A percentile compares a stretch with the other conserved stretches of the same genome.
Evolutionary conservation across 768 basidiomycete species (phyloP).

Genomic region (Austroboletus eburneus): DNA sequence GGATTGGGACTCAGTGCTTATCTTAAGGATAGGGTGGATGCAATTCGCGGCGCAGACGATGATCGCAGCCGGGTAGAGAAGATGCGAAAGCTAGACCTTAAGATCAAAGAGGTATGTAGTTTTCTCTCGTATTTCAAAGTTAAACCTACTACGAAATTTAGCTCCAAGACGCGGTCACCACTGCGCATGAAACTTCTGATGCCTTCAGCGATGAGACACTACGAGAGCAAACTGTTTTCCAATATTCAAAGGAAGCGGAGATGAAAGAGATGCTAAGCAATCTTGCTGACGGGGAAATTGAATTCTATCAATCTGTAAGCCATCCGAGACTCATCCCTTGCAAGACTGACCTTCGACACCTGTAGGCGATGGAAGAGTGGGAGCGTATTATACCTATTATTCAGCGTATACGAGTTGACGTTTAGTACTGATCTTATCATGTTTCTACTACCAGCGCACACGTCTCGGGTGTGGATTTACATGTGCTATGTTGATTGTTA

Average conservation of each 20-base stretch:
- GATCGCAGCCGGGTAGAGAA: constrained; percentile 89
- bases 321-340: constrained; percentile 1
- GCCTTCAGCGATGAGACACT: constrained; percentile 96
- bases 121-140: neutral
- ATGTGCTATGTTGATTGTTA: constrained; percentile 5
- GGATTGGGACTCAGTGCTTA: constrained; percentile 86
- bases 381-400: constrained; percentile 91
- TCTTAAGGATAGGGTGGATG: constrained; percentile 88
- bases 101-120: constrained; percentile 84
- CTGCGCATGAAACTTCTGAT: constrained; percentile 92
- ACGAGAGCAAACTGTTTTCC: constrained; percentile 86
- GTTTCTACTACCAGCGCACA: constrained; percentile 14
- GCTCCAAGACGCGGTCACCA: constrained; percentile 95
- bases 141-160: constrained; percentile 28
- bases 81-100: constrained; percentile 87
- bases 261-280: constrained; percentile 94
- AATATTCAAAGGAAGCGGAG: constrained; percentile 86
- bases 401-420: constrained; percentile 91
- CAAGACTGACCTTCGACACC: constrained; percentile 4
- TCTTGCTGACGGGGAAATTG: constrained; percentile 92
- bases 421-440: constrained; percentile 42
- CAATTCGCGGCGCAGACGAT: constrained; percentile 88
- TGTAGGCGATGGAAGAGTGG: constrained; percentile 94
- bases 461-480: constrained; percentile 5
- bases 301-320: constrained; percentile 82